phyloP scores from a whole-genome alignment of 345 rosid species.

The Eucalyptus regnans region DNA sequence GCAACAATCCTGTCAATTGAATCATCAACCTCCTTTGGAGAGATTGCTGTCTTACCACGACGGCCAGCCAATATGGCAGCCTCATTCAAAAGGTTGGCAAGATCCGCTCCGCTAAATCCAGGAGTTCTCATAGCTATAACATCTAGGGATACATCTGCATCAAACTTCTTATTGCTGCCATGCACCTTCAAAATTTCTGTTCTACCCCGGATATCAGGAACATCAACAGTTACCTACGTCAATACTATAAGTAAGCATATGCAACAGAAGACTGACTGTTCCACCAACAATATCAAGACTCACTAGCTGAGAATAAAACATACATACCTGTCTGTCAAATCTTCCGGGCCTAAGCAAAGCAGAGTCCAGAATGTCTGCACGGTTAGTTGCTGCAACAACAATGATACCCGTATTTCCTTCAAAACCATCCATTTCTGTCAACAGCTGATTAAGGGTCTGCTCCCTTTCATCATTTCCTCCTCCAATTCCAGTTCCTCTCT shows the following conservation, averaged over 20 bases:
- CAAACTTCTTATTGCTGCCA: constrained; percentile 82
- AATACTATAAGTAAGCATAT: not conserved
- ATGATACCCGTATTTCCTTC: constrained; percentile 95
- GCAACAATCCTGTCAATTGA: constrained; percentile 97
- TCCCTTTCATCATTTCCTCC: constrained; percentile 99
- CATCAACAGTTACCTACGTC: constrained; percentile 78
- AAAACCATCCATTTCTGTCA: constrained; percentile 98
- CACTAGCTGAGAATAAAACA: not conserved
- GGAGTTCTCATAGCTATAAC: constrained; percentile 97
- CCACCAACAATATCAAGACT: not conserved
- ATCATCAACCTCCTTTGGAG: constrained; percentile 92
- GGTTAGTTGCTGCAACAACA: constrained; percentile 88
- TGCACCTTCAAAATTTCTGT: constrained; percentile 92
- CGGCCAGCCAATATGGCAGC: constrained; percentile 96
- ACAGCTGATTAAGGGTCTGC: constrained; percentile 92
- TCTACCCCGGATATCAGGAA: constrained; percentile 84
- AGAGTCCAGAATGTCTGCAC: constrained; percentile 91
- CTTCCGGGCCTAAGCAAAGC: constrained; percentile 93
- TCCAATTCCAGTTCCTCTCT: constrained; percentile 92
- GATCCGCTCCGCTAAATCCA: constrained; percentile 98
- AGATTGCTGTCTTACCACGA: constrained; percentile 69
- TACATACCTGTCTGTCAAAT: constrained; percentile 81
- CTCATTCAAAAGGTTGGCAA: constrained; percentile 92
- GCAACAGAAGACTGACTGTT: not conserved
- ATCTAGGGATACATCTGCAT: constrained; percentile 77